Percentiles rank a stretch among this genome's conserved stretches.
Evolutionary conservation across 495 filamentous ascomycete genomes (phyloP).

Genomic region (Durotheca rogersii): DNA sequence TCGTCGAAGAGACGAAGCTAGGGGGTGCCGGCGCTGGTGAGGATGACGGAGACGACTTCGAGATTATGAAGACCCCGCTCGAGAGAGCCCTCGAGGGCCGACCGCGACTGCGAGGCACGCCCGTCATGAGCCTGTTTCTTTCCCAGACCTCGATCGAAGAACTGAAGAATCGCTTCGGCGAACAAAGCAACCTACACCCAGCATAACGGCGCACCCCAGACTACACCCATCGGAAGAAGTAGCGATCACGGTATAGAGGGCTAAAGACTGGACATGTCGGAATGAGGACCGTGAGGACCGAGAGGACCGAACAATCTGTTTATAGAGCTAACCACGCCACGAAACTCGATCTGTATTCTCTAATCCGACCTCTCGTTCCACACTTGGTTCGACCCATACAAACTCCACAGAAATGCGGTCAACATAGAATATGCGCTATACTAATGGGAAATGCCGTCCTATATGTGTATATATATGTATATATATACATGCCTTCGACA

Average conservation of each 20-base stretch:
- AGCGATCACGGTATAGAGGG: constrained; percentile 4
- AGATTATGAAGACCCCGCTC: constrained; percentile 54
- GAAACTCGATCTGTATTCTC: too few species aligned
- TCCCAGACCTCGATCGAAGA: constrained; percentile 55
- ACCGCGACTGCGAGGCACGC: constrained; percentile 32
- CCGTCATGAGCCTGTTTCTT: constrained; percentile 61
- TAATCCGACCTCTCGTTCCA: too few species aligned
- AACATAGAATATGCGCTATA: constrained; percentile 17
- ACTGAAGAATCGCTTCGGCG: constrained; percentile 40
- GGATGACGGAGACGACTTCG: constrained; percentile 54
- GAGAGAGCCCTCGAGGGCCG: constrained; percentile 42
- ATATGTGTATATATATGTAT: constrained; percentile 16
- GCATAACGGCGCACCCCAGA: neutral
- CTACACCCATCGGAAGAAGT: neutral
- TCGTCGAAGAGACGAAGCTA: constrained; percentile 43
- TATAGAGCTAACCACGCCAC: too few species aligned
- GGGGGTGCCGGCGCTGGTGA: constrained; percentile 28
- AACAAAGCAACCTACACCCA: constrained; percentile 26
- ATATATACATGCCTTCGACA: too few species aligned
- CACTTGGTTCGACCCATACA: too few species aligned
- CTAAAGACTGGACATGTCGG: too few species aligned
- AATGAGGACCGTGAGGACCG: too few species aligned
- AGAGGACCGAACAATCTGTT: too few species aligned
- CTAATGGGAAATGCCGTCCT: constrained; percentile 13
- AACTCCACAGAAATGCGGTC: constrained; percentile 16